Evolutionary conservation across 2,329 filamentous ascomycete genomes (phyloP), one percentile per base, ranked within the genome.

Genomic region (Verticillium tricorpus): DNA sequence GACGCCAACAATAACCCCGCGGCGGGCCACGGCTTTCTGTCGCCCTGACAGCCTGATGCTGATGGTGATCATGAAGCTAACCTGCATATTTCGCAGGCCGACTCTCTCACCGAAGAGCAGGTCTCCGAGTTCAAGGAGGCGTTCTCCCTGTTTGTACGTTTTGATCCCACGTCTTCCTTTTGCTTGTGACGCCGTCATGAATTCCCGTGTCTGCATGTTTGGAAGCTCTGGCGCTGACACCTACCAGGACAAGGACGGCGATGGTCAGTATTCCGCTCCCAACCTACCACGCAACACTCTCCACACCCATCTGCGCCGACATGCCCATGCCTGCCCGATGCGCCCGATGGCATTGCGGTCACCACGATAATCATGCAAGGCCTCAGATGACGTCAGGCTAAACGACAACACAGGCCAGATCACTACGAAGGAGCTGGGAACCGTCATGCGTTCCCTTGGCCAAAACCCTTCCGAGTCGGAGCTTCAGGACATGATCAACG

Each of bases 71-170:
- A 22, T 25, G 14, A 3, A 25, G 45, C 45, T 52, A 52, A 65
- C 57, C 39, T 58, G 28, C 22, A 25, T 12, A 31, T 31, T 14
- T 45, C 60, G 61, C 77, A 98, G 94, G 94, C 94, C 78, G 95
- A 99, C 79, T 94, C 94, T 79, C 90, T 99, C 76, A 98, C 95
- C 72, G 95, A 99, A 86, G 95, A 99, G 84, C 95, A 99, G 87
- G 95, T 99, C 78, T 98, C 95, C 77, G 95, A 99, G 85, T 99
- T 98, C 86, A 99, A 98, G 91, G 95, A 99, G 85, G 95, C 95
- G 61, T 99, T 99, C 84, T 99, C 95, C 78, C 92, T 99, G 69
- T 99, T 99, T 81, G 95, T 99, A 89, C 89, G 95, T 80, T 14
- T 19, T 5, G 6, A 14, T 56, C 14, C 54, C 25, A 12, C 5